Evolutionary conservation across 257 asterid genomes (phyloP), one percentile per base, ranked within the genome.

Genomic region (Ilex asprella): DNA sequence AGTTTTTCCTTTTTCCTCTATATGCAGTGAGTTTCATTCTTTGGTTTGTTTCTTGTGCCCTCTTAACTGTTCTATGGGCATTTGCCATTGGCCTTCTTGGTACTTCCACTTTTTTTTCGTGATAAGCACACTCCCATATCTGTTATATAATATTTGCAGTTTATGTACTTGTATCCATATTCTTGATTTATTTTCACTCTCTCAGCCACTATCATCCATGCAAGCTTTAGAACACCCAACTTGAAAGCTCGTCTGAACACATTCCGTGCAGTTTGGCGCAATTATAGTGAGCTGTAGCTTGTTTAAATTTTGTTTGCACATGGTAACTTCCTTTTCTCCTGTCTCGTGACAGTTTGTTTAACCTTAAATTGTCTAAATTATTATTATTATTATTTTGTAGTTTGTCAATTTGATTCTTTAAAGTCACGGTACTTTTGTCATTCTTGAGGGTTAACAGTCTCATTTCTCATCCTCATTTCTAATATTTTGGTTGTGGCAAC

Each of bases 211-310:
- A 62, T 86, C 57, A 64, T 84, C 54, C 96, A 91, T 74, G 95
- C 96, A 70, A 91, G 96, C 74, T 86, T 88, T 70, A 83, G 98
- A 80, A 88, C 95, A 21, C 98, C 98, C 60, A 88, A 91, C 75
- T 76, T 88, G 76, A 88, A 88, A 81, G 98, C 96, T 72, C 98
- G 96, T 53, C 71, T 91, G 71, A 91, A 91, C 85, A 91, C 98
- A 56, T 91, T 88, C 73, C 91, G 96, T 72, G 87, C 96, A 3
- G 96, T 91, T 62, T 91, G 96, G 96, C 95, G 96, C 76, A 86
- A 84, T 75, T 86, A 88, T 68, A 86, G 98, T 63, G 98, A 88
- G 46, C 84, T 91, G 80, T 91, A 84, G 82, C 62, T 35, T 35
- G 7, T 35, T 35, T 35, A 35, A 35, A 35, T 4, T 35, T 35